Percentiles rank a stretch among this genome's conserved stretches.
These are phyloP conservation scores for Telopea speciosissima DNA, from an alignment of 177 flowering plant genomes.

Conservation along the genomic window DNA sequence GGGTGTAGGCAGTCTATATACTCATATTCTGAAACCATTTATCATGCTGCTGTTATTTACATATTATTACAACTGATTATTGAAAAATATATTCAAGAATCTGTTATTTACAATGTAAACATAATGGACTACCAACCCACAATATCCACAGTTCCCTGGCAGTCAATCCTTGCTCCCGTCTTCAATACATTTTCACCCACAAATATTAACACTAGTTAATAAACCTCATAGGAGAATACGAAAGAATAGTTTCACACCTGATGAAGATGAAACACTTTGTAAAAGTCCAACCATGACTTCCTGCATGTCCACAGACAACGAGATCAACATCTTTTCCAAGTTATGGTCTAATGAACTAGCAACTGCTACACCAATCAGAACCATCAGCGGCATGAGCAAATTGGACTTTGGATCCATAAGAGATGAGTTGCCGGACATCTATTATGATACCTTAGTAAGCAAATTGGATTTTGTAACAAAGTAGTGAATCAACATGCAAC, in stretches of 20 bases:
- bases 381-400: too few species aligned
- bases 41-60: not conserved
- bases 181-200: slow-evolving; percentile 24
- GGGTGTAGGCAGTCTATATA: too few species aligned
- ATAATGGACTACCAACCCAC: slow-evolving; percentile 16
- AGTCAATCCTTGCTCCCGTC: slow-evolving; percentile 15
- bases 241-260: slow-evolving; percentile 44
- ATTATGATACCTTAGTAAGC: too few species aligned
- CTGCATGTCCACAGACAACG: slow-evolving; percentile 1
- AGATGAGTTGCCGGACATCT: too few species aligned
- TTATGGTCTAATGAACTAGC: not conserved
- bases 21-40: too few species aligned
- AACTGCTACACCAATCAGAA: not conserved
- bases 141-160: slow-evolving; percentile 25
- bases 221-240: slow-evolving; percentile 34
- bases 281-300: slow-evolving; percentile 9
- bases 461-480: too few species aligned
- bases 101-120: slow-evolving; percentile 40
- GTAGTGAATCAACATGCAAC: too few species aligned
- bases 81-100: slow-evolving; percentile 16
- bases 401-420: too few species aligned
- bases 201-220: slow-evolving; percentile 26
- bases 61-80: slow-evolving; percentile 19
- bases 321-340: not conserved
- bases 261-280: slow-evolving; percentile 8